phyloP scores from a whole-genome alignment of 306 rosid species.

The Calophaca sinica region DNA sequence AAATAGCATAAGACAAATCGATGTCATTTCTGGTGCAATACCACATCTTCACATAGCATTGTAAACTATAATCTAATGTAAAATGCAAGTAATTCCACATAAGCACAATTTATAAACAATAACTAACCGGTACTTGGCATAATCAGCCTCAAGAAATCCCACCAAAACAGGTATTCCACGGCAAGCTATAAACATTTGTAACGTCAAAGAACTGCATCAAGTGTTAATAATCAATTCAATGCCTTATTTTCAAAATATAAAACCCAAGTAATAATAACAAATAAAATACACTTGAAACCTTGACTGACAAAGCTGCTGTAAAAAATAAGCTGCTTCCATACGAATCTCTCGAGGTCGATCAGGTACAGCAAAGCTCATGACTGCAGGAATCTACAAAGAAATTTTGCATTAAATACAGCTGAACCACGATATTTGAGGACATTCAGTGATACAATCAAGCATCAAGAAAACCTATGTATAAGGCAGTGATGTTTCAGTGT shows the following conservation, averaged over 20 bases:
- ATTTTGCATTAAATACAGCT: constrained; percentile 47
- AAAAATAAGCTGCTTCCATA: constrained; percentile 93
- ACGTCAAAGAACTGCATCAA: constrained; percentile 82
- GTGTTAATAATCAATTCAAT: constrained; percentile 36
- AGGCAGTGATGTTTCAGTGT: background rate
- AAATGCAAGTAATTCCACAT: constrained; percentile 18
- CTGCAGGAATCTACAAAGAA: constrained; percentile 79
- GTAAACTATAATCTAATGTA: constrained; percentile 1
- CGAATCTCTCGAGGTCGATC: constrained; percentile 98
- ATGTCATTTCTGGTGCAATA: background rate
- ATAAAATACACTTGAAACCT: constrained; percentile 61
- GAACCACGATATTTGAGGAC: constrained; percentile 41
- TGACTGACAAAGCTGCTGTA: constrained; percentile 99
- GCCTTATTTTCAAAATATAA: constrained; percentile 18
- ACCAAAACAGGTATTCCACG: constrained; percentile 98
- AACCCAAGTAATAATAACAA: constrained; percentile 10
- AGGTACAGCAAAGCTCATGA: constrained; percentile 88
- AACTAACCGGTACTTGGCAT: constrained; percentile 95
- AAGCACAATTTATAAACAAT: constrained; percentile 29
- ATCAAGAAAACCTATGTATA: constrained; percentile 12
- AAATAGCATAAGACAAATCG: constrained; percentile 13
- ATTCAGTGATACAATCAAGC: constrained; percentile 25
- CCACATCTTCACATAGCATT: constrained; percentile 23
- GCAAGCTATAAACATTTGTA: constrained; percentile 99
- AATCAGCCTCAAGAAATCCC: constrained; percentile 97